phyloP scores from a whole-genome alignment of 169 alveolate species.

The Babesia gibsoni region DNA sequence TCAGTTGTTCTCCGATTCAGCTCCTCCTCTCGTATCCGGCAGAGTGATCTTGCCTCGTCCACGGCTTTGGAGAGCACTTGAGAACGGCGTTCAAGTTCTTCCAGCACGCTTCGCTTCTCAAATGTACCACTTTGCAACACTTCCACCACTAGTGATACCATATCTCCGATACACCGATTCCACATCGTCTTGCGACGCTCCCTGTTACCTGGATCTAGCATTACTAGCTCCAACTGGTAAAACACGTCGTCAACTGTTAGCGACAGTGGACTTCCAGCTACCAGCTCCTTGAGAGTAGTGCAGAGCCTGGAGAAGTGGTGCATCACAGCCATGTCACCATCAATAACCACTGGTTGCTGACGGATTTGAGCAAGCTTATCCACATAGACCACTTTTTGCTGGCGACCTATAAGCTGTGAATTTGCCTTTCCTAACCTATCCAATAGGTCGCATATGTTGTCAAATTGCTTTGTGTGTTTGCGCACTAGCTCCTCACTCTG shows the following conservation, averaged over 20 bases:
- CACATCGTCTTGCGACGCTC: slow-evolving; percentile 19
- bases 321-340: slow-evolving; percentile 40
- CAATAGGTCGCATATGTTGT: slow-evolving; percentile 20
- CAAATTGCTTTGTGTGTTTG: slow-evolving; percentile 25
- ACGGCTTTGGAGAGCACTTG: slow-evolving; percentile 1
- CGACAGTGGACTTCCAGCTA: slow-evolving; percentile 13
- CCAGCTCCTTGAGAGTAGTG: slow-evolving; percentile 21
- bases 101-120: slow-evolving; percentile 8
- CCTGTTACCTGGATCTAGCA: slow-evolving; percentile 16
- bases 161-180: slow-evolving; percentile 25
- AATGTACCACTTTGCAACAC: slow-evolving; percentile 1
- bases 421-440: slow-evolving; percentile 4
- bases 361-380: neutral
- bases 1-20: slow-evolving; percentile 34
- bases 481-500: slow-evolving; percentile 16
- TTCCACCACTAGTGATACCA: slow-evolving; percentile 28
- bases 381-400: neutral
- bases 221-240: slow-evolving; percentile 38
- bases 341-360: neutral
- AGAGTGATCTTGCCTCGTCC: slow-evolving; percentile 21
- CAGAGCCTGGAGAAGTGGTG: slow-evolving; percentile 31
- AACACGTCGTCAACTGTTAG: slow-evolving; percentile 39
- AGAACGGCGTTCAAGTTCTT: slow-evolving; percentile 12
- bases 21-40: slow-evolving; percentile 42
- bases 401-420: neutral